These are phyloP conservation scores for Plasmodium reichenowi DNA, from an alignment of 169 alveolate genomes.

Conservation along the genomic window DNA sequence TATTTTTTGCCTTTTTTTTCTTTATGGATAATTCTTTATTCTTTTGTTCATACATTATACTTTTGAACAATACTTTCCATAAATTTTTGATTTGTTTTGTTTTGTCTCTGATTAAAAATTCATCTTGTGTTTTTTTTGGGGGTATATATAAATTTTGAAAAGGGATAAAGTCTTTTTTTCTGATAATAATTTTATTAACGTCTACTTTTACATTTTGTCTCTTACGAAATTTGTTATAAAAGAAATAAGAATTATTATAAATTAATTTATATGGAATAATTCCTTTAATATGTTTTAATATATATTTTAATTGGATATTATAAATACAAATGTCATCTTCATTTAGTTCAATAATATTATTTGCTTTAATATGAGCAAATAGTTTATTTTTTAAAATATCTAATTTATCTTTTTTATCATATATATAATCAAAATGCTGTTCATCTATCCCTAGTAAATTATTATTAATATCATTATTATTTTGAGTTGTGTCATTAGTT, in stretches of 20 bases:
- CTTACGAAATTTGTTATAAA: slow-evolving; percentile 38
- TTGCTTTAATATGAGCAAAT: slow-evolving; percentile 55
- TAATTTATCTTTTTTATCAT: slow-evolving; percentile 23
- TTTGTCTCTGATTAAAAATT: slow-evolving; percentile 40
- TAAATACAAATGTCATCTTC: slow-evolving; percentile 47
- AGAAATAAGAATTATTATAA: slow-evolving; percentile 49
- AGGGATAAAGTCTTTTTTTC: slow-evolving; percentile 19
- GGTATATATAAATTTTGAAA: slow-evolving; percentile 55
- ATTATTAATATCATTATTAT: background rate
- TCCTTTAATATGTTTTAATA: slow-evolving; percentile 34
- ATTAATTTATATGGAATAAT: slow-evolving; percentile 50
- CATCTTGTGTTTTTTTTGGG: slow-evolving; percentile 51
- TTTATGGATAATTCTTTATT: slow-evolving; percentile 16
- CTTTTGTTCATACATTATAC: slow-evolving; percentile 49
- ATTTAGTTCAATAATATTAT: slow-evolving; percentile 41
- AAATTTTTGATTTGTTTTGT: slow-evolving; percentile 66
- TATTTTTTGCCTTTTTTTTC: slow-evolving; percentile 7
- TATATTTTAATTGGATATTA: slow-evolving; percentile 28
- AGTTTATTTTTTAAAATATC: slow-evolving; percentile 28
- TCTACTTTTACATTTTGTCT: slow-evolving; percentile 19
- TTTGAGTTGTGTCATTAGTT: background rate
- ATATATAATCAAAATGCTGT: slow-evolving; percentile 32
- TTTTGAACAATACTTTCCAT: slow-evolving; percentile 67
- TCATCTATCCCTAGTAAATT: background rate
- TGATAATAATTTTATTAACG: slow-evolving; percentile 50